phyloP scores from a whole-genome alignment of 495 filamentous ascomycete species.

The Daldinia childiae region DNA sequence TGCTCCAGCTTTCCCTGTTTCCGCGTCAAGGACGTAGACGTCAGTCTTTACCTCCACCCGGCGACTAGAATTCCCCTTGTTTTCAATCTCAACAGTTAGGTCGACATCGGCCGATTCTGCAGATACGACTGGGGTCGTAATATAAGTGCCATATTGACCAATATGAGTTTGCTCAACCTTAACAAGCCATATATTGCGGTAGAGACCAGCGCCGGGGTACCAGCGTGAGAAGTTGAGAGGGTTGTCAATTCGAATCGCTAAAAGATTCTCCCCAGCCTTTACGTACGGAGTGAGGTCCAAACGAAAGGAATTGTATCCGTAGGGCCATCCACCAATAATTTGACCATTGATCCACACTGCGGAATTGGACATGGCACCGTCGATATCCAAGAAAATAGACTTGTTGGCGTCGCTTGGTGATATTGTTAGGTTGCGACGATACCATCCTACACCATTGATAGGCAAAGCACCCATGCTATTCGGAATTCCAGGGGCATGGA shows the following conservation, averaged over 20 bases:
- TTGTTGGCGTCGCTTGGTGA: conserved; percentile 46
- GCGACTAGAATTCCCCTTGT: conserved; percentile 40
- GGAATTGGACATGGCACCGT: conserved; percentile 61
- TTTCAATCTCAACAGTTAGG: conserved; percentile 53
- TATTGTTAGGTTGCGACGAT: conserved; percentile 53
- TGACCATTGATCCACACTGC: conserved; percentile 60
- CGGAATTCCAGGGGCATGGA: conserved; percentile 57
- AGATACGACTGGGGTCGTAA: conserved; percentile 53
- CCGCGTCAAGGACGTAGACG: conserved; percentile 38
- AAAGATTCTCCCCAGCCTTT: conserved; percentile 50
- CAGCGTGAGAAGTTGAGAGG: conserved; percentile 55
- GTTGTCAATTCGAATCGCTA: conserved; percentile 62
- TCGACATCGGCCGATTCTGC: conserved; percentile 51
- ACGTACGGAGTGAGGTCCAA: conserved; percentile 59
- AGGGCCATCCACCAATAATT: conserved; percentile 61
- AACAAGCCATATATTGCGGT: conserved; percentile 61
- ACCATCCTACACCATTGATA: conserved; percentile 60
- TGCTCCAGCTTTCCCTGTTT: conserved; percentile 28
- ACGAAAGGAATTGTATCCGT: conserved; percentile 59
- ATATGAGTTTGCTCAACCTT: conserved; percentile 56
- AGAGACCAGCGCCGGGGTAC: conserved; percentile 62
- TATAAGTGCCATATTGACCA: conserved; percentile 55
- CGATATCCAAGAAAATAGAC: conserved; percentile 57
- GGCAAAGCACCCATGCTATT: conserved; percentile 68
- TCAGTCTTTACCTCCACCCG: conserved; percentile 46